Evolutionary conservation across 805 yeast species (phyloP), one percentile per base, ranked within the genome.

Genomic region (Wickerhamiella parazyma): DNA sequence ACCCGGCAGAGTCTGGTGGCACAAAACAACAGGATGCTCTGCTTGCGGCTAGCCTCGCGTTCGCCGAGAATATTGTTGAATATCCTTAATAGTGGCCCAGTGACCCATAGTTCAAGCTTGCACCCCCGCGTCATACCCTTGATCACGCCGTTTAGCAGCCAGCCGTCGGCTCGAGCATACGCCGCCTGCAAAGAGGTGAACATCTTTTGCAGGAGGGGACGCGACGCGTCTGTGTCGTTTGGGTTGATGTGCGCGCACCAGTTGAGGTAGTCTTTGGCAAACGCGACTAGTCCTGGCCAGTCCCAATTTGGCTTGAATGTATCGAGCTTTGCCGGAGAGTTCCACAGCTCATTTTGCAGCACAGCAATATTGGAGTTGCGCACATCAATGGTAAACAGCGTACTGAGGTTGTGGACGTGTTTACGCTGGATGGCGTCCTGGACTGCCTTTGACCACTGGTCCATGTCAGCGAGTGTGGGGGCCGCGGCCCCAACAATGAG

Each of bases 1-100:
- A 73, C 59, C 45, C 71, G 66, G 54, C 81, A 77, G 40, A 78
- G 60, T 45, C 64, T 63, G 28, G 66, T 67, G 1, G 81, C 78
- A 11, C 76, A 60, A 50, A 65, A 72, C 19, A 78, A 54, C 36
- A 78, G 62, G 24, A 76, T 69, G 19, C 64, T 56, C 48, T 70
- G 74, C 51, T 75, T 74, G 11, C 37, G 14, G n/a, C 21, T 36
- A 3, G 51, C 45, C 31, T 25, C 26, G 48, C 63, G 55, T 50
- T 69, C 60, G 49, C 76, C 70, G 33, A 83, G 65, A 31, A 75
- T 72, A 41, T 76, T 68, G 52, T 79, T 78, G 62, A 78, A 78
- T 22, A 76, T 59, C 51, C 70, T 72, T 40, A 80, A 62, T 14
- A 78, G 61, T 2, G 74, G 59, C 3, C 76, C 65, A 0, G 84